Base-by-base conservation (phyloP, 2,329 filamentous ascomycete genomes). In the Aureobasidium lini region DNA sequence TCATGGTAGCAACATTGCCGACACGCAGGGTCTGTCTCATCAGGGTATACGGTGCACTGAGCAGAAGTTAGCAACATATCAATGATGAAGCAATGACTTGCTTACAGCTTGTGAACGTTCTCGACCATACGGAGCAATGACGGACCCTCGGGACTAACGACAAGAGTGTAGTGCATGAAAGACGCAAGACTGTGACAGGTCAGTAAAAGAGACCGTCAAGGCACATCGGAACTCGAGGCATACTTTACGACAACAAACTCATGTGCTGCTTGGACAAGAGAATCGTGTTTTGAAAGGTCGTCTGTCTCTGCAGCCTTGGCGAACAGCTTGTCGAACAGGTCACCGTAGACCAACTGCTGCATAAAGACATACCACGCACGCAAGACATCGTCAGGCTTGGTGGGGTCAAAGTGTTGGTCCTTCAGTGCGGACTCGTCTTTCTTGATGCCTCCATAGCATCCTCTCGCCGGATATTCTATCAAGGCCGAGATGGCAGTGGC, bases 1-100 rank as follows among this genome's bases (percentile, higher is more conserved):
- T 85, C 89, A 94, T 92, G 18, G 84, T 88, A 1, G 88, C 88
- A 0, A 88, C 88, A 68, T 93, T 94, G 6, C 89, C 87, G 13
- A 92, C 80, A 42, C 84, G 83, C 4, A 94, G 75, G 0, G 88
- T 90, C 70, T 92, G 87, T 61, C 85, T 81, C 53, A 92, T 79
- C 63, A 90, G 76, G 43, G 81, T 79, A 69, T 91, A 93, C 0
- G 89, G 89, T n/a, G 57, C 61, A 40, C 57, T 59, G 2, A 6
- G 6, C 8, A 8, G 31, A n/a, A 10, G 16, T 44, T 16, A 43
- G 46, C 31, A 13, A 52, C 3, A 3, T 49, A 23, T 46, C 31
- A 6, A 49, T 11, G 16, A 32, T 11, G 9, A 18, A 5, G 4
- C n/a, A 7, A 16, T 3, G n/a, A 9, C 7, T n/a, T 8, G 34